Evolutionary conservation across 2,329 filamentous ascomycete species (phyloP).

Genomic region (Venturia aucupariae): DNA sequence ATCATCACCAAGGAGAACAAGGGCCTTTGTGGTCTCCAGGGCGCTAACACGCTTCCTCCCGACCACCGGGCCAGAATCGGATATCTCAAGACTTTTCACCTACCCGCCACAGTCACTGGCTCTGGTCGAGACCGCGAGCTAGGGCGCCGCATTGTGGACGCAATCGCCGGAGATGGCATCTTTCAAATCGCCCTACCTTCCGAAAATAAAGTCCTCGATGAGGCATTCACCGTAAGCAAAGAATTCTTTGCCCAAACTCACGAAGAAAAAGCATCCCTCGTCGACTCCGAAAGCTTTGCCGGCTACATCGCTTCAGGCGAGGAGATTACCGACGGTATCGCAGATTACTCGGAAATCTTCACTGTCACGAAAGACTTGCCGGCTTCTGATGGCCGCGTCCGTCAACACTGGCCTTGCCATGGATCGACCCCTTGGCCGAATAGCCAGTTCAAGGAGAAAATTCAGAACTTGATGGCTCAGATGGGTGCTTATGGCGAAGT

Average conservation of each 20-base stretch:
- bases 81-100: constrained; percentile 34
- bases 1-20: neutral
- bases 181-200: constrained; percentile 36
- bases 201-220: constrained; percentile 30
- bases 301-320: constrained; percentile 44
- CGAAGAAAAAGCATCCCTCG: constrained; percentile 33
- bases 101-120: constrained; percentile 31
- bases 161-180: constrained; percentile 39
- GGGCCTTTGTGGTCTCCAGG: neutral
- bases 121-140: constrained; percentile 28
- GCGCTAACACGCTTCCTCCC: constrained; percentile 21
- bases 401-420: constrained; percentile 40
- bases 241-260: constrained; percentile 32
- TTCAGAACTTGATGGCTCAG: constrained; percentile 34
- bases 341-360: constrained; percentile 45
- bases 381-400: constrained; percentile 31
- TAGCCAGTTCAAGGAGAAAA: constrained; percentile 30
- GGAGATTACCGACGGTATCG: constrained; percentile 32
- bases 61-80: constrained; percentile 23
- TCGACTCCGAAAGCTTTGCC: constrained; percentile 38
- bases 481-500: constrained; percentile 36
- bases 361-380: constrained; percentile 42
- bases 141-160: constrained; percentile 33
- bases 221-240: constrained; percentile 30
- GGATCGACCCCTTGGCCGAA: constrained; percentile 43